Conservation (phyloP, 1,139 yeast species). For the Nadsonia starkeyi-henricii region DNA sequence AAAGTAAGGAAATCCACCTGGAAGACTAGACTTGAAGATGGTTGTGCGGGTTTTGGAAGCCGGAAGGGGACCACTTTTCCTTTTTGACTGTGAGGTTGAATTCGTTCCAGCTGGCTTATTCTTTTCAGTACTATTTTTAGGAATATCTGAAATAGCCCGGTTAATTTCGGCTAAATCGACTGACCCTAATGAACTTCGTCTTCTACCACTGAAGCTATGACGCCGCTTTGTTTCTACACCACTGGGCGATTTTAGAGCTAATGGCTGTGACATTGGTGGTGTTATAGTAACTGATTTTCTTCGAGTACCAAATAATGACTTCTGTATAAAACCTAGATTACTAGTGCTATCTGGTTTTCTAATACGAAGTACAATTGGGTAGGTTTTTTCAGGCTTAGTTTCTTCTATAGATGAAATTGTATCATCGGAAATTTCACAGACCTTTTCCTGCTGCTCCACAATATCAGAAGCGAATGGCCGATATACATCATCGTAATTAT, state of each 20-base stretch:
- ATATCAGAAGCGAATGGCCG: no score
- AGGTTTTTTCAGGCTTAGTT: no score
- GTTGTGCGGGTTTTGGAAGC: background rate
- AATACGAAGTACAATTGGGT: no score
- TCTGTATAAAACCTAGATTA: background rate
- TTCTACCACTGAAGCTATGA: background rate
- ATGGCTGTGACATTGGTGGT: background rate
- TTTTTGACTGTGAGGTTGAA: background rate
- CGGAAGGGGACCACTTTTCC: background rate
- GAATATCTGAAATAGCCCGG: background rate
- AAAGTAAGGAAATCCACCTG: background rate
- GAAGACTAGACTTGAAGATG: background rate
- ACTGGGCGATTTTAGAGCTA: background rate
- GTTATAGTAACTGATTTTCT: background rate
- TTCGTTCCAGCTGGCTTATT: background rate
- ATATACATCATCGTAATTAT: no score
- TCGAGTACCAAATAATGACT: background rate
- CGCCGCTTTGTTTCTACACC: background rate
- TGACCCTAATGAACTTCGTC: background rate
- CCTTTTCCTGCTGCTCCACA: no score
- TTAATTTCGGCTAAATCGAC: background rate
- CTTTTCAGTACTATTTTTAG: no score
- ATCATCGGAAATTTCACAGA: no score
- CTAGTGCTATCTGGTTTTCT: no score
- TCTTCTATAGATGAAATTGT: no score